These are phyloP conservation scores for Rhododendron ferrugineum DNA, from an alignment of 148 eudicot species.

Conservation along the genomic window DNA sequence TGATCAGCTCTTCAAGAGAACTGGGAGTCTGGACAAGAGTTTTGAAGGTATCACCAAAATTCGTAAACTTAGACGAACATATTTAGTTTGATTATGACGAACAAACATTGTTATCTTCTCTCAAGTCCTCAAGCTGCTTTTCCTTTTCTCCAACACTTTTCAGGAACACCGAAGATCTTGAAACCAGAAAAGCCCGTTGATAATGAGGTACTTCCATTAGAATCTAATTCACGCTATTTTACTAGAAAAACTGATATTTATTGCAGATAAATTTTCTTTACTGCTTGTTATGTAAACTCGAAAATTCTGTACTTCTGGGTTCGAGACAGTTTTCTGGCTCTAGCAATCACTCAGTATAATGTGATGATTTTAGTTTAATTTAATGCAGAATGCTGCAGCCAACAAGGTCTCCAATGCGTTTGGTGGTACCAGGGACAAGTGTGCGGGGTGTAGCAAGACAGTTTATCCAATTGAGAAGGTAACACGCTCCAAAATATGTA, in stretches of 20 bases:
- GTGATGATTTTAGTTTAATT: background rate
- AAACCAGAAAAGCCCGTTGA: constrained; percentile 47
- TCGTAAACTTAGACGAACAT: background rate
- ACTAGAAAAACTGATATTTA: background rate
- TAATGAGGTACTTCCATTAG: constrained; percentile 34
- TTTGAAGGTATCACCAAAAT: constrained; percentile 48
- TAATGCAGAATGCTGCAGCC: constrained; percentile 38
- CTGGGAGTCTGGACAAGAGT: constrained; percentile 89
- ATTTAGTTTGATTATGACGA: background rate
- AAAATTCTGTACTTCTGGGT: background rate
- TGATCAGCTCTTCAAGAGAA: constrained; percentile 79
- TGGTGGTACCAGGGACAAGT: constrained; percentile 72
- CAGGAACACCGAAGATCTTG: constrained; percentile 60
- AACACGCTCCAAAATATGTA: background rate
- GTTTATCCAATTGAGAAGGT: constrained; percentile 87
- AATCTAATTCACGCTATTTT: background rate
- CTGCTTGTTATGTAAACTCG: background rate
- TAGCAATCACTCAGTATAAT: background rate
- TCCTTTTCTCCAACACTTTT: background rate
- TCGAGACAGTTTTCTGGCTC: background rate
- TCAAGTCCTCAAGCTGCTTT: background rate
- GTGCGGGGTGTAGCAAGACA: constrained; percentile 60
- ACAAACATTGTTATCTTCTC: background rate
- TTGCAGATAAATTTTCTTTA: background rate
- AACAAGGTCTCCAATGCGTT: constrained; percentile 55